Percentiles rank a stretch among this genome's conserved stretches.
phyloP scores from a whole-genome alignment of 768 basidiomycete species.

The Multifurca ochricompacta region DNA sequence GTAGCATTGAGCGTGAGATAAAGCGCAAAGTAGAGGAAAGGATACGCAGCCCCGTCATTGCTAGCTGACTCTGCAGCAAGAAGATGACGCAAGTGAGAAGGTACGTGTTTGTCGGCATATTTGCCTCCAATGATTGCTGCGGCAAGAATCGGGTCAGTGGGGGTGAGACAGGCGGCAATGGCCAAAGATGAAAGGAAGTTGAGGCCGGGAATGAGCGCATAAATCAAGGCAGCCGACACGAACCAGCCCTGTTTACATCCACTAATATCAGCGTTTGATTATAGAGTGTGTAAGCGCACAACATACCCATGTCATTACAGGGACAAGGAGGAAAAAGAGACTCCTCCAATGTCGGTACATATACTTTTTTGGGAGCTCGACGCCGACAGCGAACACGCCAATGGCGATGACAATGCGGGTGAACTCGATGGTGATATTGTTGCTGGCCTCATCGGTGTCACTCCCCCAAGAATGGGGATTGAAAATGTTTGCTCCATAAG shows the following conservation, averaged over 20 bases:
- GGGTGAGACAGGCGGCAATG: slow-evolving; percentile 87
- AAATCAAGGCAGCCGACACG: slow-evolving; percentile 85
- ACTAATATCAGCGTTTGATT: not conserved
- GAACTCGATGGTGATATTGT: slow-evolving; percentile 83
- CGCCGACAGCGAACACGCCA: slow-evolving; percentile 96
- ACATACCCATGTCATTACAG: slow-evolving; percentile 80
- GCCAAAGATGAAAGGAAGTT: slow-evolving; percentile 85
- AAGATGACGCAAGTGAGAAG: slow-evolving; percentile 64
- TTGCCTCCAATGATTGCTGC: slow-evolving; percentile 91
- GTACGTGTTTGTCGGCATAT: slow-evolving; percentile 97
- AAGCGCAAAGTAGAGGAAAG: slow-evolving; percentile 84
- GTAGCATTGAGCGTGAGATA: slow-evolving; percentile 71
- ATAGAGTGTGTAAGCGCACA: not conserved
- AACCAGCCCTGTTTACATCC: slow-evolving; percentile 74
- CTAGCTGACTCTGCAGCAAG: slow-evolving; percentile 77
- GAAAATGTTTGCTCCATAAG: slow-evolving; percentile 75
- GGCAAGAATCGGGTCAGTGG: slow-evolving; percentile 91
- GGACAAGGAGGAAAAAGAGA: slow-evolving; percentile 72
- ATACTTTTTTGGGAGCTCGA: slow-evolving; percentile 94
- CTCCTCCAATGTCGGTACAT: slow-evolving; percentile 91
- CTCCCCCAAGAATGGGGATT: slow-evolving; percentile 71
- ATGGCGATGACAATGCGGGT: slow-evolving; percentile 92
- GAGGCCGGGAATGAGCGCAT: slow-evolving; percentile 81
- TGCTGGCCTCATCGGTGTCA: slow-evolving; percentile 39
- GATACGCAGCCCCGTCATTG: slow-evolving; percentile 96